phyloP scores from a whole-genome alignment of 441 rosid species.

The Adansonia rubrostipa region DNA sequence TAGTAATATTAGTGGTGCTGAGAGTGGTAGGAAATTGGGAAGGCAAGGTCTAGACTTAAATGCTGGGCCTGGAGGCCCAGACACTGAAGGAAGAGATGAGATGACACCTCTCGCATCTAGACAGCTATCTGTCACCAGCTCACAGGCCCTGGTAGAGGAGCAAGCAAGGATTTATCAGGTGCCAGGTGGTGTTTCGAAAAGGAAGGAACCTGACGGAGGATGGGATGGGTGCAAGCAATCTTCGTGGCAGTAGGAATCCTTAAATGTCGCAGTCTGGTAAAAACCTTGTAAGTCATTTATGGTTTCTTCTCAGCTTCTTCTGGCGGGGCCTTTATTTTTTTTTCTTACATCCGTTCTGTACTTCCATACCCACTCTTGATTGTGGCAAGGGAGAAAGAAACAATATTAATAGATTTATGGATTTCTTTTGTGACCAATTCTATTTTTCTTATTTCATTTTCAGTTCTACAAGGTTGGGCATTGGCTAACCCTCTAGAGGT shows the following conservation, averaged over 20 bases:
- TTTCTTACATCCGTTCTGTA: not conserved
- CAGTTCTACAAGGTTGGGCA: conserved; percentile 43
- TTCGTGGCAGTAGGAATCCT: conserved; percentile 57
- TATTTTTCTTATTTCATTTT: conserved; percentile 12
- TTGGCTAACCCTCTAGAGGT: conserved; percentile 39
- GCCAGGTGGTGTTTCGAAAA: conserved; percentile 54
- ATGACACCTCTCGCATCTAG: conserved; percentile 39
- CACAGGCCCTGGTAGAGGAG: conserved; percentile 52
- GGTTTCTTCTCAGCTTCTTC: not conserved
- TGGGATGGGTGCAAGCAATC: conserved; percentile 66
- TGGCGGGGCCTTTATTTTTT: not conserved
- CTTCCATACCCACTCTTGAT: conserved; percentile 1
- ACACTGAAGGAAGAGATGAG: conserved; percentile 55
- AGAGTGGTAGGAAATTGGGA: conserved; percentile 48
- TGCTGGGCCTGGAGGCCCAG: conserved; percentile 60
- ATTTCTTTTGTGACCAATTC: not conserved
- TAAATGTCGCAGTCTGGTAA: conserved; percentile 32
- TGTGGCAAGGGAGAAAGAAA: not conserved
- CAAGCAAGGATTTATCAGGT: conserved; percentile 63
- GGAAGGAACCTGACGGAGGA: conserved; percentile 27
- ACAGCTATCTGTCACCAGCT: conserved; percentile 39
- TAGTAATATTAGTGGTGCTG: conserved; percentile 43
- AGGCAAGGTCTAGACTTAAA: conserved; percentile 60
- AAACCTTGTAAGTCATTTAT: conserved; percentile 52
- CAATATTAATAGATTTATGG: not conserved